Conservation (phyloP, 768 basidiomycete species). For the Boletus rubroflammeus region DNA sequence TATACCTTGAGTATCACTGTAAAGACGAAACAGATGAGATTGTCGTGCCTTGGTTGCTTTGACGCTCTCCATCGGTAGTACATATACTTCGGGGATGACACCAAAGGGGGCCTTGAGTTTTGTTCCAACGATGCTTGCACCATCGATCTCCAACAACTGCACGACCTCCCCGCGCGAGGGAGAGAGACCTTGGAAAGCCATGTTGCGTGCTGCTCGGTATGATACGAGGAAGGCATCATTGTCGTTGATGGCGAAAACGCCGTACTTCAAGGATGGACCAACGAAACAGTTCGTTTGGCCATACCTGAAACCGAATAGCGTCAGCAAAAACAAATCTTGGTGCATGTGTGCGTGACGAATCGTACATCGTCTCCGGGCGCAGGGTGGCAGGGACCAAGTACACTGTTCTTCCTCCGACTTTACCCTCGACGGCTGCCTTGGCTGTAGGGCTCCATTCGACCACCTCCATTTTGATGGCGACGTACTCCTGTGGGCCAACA, state of each 20-base stretch:
- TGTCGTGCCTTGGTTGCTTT: constrained; percentile 78
- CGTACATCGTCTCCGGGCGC: constrained; percentile 94
- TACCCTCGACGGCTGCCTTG: constrained; percentile 56
- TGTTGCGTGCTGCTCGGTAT: constrained; percentile 89
- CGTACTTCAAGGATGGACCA: constrained; percentile 85
- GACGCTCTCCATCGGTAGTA: constrained; percentile 98
- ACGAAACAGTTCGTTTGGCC: constrained; percentile 99
- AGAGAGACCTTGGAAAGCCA: constrained; percentile 91
- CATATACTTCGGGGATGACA: constrained; percentile 82
- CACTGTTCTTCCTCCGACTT: constrained; percentile 75
- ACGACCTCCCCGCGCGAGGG: constrained; percentile 66
- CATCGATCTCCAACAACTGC: constrained; percentile 75
- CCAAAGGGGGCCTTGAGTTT: constrained; percentile 86
- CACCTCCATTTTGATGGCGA: constrained; percentile 92
- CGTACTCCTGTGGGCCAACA: constrained; percentile 93
- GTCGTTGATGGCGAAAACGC: constrained; percentile 84
- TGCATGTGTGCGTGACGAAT: constrained; percentile 4
- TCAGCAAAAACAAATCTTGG: background rate
- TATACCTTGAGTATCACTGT: constrained; percentile 1
- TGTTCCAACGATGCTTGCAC: constrained; percentile 78
- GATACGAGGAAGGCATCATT: constrained; percentile 88
- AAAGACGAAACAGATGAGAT: background rate
- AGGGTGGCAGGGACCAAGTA: constrained; percentile 95
- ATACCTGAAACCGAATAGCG: constrained; percentile 52
- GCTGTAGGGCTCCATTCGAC: constrained; percentile 76